A percentile compares a stretch with the other conserved stretches of the same genome.
Evolutionary conservation across 495 filamentous ascomycete genomes (phyloP).

Genomic region (Hypoxylon rickii): DNA sequence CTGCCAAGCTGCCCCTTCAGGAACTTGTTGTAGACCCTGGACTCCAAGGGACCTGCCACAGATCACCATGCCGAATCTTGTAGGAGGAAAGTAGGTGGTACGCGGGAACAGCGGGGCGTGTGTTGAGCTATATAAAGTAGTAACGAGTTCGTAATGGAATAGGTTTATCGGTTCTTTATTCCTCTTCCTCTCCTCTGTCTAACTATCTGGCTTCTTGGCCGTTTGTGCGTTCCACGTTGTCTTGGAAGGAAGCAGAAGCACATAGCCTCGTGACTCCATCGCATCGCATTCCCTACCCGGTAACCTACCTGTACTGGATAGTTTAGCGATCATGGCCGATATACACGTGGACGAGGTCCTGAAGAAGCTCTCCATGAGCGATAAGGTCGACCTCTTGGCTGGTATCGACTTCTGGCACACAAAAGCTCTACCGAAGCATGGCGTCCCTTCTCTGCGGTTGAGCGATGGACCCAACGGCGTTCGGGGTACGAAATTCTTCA

Average conservation of each 20-base stretch:
- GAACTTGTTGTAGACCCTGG: background rate
- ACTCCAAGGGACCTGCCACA: no score
- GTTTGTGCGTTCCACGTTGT: no score
- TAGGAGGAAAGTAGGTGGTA: conserved; percentile 4
- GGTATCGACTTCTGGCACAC: conserved; percentile 74
- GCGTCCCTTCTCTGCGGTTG: conserved; percentile 65
- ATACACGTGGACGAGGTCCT: conserved; percentile 66
- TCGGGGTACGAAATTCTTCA: conserved; percentile 74
- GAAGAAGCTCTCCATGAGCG: conserved; percentile 62
- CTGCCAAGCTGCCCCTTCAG: conserved; percentile 19
- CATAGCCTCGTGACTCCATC: no score
- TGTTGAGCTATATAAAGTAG: conserved; percentile 19
- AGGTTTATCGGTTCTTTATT: background rate
- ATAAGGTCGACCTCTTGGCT: conserved; percentile 65
- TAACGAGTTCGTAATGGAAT: conserved; percentile 2
- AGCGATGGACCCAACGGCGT: conserved; percentile 80
- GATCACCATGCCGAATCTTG: conserved; percentile 13
- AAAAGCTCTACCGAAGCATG: conserved; percentile 56
- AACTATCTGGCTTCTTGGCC: no score
- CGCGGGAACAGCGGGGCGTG: conserved; percentile 15
- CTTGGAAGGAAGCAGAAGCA: no score
- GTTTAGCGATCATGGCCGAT: conserved; percentile 50
- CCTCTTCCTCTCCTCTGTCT: background rate
- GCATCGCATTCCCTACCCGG: background rate
- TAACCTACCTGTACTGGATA: background rate